phyloP scores from a whole-genome alignment of 768 basidiomycete species.

The Asterophora lycoperdoides region DNA sequence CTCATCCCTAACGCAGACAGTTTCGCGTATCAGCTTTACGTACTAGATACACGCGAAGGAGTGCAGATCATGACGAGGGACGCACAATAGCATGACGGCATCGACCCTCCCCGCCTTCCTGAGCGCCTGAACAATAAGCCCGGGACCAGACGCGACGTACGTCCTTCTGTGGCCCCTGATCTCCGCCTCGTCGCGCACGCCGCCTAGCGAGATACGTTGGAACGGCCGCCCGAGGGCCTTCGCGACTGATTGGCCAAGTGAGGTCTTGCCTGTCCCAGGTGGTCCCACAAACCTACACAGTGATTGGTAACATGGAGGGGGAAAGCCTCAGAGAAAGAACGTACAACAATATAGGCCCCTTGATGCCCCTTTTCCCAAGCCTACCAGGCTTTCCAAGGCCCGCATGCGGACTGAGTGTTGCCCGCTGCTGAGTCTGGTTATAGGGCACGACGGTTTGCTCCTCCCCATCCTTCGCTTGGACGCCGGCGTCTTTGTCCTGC shows the following conservation, averaged over 20 bases:
- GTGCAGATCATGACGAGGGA: conserved; percentile 20
- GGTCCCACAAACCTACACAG: conserved; percentile 74
- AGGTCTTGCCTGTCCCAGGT: conserved; percentile 89
- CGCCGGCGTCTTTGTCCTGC: conserved; percentile 18
- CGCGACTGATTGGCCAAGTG: conserved; percentile 85
- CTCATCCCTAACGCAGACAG: conserved; percentile 57
- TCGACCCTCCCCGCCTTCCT: conserved; percentile 79
- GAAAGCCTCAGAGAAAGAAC: conserved; percentile 11
- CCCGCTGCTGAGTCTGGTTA: conserved; percentile 16
- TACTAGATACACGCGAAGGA: neutral
- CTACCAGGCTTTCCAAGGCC: conserved; percentile 12
- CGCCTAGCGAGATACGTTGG: conserved; percentile 88
- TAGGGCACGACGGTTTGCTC: conserved; percentile 25
- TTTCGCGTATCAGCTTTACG: neutral
- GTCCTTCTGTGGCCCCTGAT: conserved; percentile 60
- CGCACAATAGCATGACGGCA: conserved; percentile 69
- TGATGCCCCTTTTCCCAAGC: conserved; percentile 42
- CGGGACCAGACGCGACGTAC: conserved; percentile 88
- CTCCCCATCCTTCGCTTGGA: conserved; percentile 14
- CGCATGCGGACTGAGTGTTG: conserved; percentile 13
- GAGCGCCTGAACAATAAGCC: conserved; percentile 81
- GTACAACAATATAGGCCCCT: conserved; percentile 71
- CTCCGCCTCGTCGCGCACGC: conserved; percentile 87
- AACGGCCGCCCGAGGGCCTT: conserved; percentile 80
- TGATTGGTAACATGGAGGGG: conserved; percentile 5